These are phyloP conservation scores for Pholiota microspora DNA, from an alignment of 768 basidiomycete genomes.

Conservation along the genomic window DNA sequence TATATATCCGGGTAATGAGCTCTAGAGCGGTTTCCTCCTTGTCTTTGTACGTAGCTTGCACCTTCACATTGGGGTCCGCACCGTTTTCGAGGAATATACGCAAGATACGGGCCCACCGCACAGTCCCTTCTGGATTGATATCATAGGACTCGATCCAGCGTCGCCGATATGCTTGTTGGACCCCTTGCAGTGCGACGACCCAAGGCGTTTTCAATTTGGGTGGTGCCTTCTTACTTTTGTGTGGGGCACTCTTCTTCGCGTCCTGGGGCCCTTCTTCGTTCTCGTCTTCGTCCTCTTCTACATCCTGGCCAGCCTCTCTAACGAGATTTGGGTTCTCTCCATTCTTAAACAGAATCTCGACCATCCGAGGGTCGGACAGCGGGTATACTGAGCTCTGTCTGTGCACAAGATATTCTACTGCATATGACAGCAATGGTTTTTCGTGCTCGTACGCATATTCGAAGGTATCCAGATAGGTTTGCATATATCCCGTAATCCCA, in stretches of 20 bases:
- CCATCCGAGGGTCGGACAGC: conserved; percentile 4
- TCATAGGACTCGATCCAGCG: conserved; percentile 10
- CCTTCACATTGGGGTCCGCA: conserved; percentile 3
- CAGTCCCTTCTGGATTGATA: conserved; percentile 6
- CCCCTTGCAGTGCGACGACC: conserved; percentile 7
- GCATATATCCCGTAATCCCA: conserved; percentile 5
- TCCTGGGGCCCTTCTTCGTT: background rate
- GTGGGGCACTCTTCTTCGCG: background rate
- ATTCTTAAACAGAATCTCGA: conserved; percentile 9
- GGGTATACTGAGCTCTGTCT: conserved; percentile 10
- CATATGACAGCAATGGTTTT: conserved; percentile 9
- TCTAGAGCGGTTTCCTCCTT: conserved; percentile 5
- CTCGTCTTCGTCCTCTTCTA: background rate
- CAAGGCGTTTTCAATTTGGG: conserved; percentile 8
- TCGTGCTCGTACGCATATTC: conserved; percentile 11
- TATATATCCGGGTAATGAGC: conserved; percentile 3
- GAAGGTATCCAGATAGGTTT: conserved; percentile 6
- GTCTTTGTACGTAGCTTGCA: conserved; percentile 8
- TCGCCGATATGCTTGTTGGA: conserved; percentile 9
- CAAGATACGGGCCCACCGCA: conserved; percentile 8
- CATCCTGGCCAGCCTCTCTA: background rate
- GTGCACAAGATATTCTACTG: conserved; percentile 13
- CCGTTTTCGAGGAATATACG: conserved; percentile 9
- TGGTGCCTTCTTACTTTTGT: background rate
- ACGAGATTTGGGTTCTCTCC: conserved; percentile 10